These are phyloP conservation scores for Cryptosporidium viatorum DNA, from an alignment of 169 alveolate genomes.

Conservation along the genomic window DNA sequence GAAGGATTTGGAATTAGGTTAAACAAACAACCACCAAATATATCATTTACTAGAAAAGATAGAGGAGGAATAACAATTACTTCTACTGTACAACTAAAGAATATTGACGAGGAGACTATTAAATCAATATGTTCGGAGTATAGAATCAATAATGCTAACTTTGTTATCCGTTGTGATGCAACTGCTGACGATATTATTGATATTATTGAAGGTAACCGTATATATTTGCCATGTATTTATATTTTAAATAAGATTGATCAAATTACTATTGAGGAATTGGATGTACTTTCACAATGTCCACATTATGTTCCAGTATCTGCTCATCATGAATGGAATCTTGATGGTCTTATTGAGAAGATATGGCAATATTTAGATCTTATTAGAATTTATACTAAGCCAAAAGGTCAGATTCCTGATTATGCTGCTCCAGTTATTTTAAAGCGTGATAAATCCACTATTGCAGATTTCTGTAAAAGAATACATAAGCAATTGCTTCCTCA, in stretches of 20 bases:
- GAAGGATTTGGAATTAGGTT: constrained; percentile 98
- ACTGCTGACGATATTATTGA: constrained; percentile 98
- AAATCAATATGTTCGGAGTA: constrained; percentile 90
- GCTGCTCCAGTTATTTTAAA: constrained; percentile 94
- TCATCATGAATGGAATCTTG: constrained; percentile 94
- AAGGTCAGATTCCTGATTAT: constrained; percentile 96
- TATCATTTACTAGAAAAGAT: constrained; percentile 84
- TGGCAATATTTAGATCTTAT: constrained; percentile 97
- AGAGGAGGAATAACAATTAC: constrained; percentile 87
- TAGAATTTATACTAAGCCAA: constrained; percentile 98
- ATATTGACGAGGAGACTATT: constrained; percentile 86
- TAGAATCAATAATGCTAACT: constrained; percentile 93
- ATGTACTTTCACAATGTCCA: constrained; percentile 93
- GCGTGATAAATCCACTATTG: constrained; percentile 86
- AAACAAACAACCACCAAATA: constrained; percentile 94
- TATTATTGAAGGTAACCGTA: constrained; percentile 96
- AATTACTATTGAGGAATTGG: constrained; percentile 91
- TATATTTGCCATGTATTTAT: constrained; percentile 93
- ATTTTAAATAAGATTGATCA: constrained; percentile 94
- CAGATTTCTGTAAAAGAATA: constrained; percentile 85
- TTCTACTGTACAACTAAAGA: constrained; percentile 79
- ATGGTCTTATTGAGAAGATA: constrained; percentile 94
- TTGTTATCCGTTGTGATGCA: constrained; percentile 93
- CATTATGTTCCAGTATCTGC: constrained; percentile 93
- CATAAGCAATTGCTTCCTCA: constrained; percentile 87